phyloP scores from a whole-genome alignment of 768 basidiomycete species.

The Flagelloscypha sp. region DNA sequence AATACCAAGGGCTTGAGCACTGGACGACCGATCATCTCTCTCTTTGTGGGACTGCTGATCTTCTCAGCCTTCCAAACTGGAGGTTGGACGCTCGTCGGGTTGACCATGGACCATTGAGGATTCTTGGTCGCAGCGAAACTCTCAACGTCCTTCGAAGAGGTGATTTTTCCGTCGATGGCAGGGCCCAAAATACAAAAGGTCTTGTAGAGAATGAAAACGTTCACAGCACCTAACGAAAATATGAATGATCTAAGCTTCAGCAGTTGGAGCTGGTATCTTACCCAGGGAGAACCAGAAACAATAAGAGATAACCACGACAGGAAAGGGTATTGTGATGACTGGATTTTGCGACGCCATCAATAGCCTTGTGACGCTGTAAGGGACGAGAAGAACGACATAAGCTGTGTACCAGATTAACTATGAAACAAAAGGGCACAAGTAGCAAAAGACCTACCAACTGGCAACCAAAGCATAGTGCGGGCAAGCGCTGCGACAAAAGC shows the following conservation, averaged over 20 bases:
- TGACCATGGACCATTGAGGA: slow-evolving; percentile 1
- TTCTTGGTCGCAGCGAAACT: slow-evolving; percentile 20
- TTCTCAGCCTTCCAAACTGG: too few species aligned
- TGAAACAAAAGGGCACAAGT: background rate
- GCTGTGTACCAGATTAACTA: slow-evolving; percentile 27
- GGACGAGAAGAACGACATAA: slow-evolving; percentile 51
- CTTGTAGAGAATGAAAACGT: slow-evolving; percentile 60
- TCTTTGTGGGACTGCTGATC: too few species aligned
- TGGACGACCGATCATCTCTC: too few species aligned
- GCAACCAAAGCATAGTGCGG: slow-evolving; percentile 66
- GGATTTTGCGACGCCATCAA: slow-evolving; percentile 37
- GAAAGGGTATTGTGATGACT: slow-evolving; percentile 44
- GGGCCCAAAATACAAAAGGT: slow-evolving; percentile 56
- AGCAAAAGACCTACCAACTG: slow-evolving; percentile 35
- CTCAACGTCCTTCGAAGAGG: slow-evolving; percentile 19
- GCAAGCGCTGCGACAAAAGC: slow-evolving; percentile 55
- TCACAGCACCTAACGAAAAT: slow-evolving; percentile 42
- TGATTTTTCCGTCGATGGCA: slow-evolving; percentile 31
- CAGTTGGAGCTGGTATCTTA: slow-evolving; percentile 19
- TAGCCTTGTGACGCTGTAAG: slow-evolving; percentile 46
- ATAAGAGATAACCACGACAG: slow-evolving; percentile 39
- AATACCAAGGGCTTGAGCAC: too few species aligned
- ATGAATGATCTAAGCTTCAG: slow-evolving; percentile 2
- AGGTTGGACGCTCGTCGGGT: too few species aligned
- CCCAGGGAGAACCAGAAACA: slow-evolving; percentile 48